Conservation (phyloP, 805 yeast species). For the Wickerhamiella parazyma region DNA sequence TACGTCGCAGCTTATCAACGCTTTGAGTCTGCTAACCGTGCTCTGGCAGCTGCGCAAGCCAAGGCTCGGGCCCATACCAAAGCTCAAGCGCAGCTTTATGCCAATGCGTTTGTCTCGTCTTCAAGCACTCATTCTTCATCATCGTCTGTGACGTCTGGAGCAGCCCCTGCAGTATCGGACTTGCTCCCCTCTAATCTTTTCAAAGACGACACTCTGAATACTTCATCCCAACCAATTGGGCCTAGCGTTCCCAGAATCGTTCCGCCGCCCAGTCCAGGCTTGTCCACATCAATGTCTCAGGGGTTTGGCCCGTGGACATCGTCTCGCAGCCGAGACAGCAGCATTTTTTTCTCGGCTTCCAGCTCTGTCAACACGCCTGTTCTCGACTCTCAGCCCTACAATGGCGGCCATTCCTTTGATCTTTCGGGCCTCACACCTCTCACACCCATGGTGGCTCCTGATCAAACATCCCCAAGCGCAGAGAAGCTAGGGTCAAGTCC, state of each 20-base stretch:
- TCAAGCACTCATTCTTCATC: slow-evolving; percentile 5
- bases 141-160: neutral
- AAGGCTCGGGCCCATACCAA: slow-evolving; percentile 14
- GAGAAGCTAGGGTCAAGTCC: neutral
- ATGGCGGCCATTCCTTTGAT: neutral
- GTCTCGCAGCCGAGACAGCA: slow-evolving; percentile 4
- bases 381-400: neutral
- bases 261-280: neutral
- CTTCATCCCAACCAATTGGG: neutral
- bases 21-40: slow-evolving; percentile 23
- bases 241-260: neutral
- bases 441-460: neutral
- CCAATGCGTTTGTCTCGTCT: slow-evolving; percentile 4
- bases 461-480: neutral
- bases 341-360: slow-evolving; percentile 6
- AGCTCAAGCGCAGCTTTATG: slow-evolving; percentile 9
- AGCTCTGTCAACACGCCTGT: neutral
- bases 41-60: slow-evolving; percentile 14
- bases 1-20: slow-evolving; percentile 25
- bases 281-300: too few species aligned
- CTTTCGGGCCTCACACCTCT: neutral
- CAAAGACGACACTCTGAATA: slow-evolving; percentile 3
- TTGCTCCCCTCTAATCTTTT: slow-evolving; percentile 5
- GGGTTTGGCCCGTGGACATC: neutral
- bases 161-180: neutral